Evolutionary conservation across 495 filamentous ascomycete species (phyloP), one percentile per base, ranked within the genome.

Genomic region (Daldinia bambusicola): DNA sequence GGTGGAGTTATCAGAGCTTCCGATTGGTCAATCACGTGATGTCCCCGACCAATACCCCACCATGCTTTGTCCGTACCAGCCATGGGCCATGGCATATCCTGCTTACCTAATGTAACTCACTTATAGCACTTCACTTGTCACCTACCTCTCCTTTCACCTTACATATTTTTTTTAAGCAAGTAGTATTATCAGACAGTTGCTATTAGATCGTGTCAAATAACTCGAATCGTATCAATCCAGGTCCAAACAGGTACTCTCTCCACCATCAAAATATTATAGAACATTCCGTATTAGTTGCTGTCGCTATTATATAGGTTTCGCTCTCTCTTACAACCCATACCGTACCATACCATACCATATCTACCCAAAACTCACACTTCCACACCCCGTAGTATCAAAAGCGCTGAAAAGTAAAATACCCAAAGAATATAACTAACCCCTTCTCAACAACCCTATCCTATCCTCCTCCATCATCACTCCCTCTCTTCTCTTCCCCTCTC

Each of bases 1-100:
- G 45, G 67, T 69, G 67, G 67, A 59, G 53, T 36, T 36, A 18
- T 32, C 32, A 56, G 16, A 56, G 30, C 32, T 32, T 36, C 30
- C 32, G 53, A 56, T 36, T 56, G 31, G 31, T 48, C n/a, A 56
- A 18, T 56, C 53, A 56, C 53, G 32, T 56, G 53, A 56, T 37
- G 31, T 6, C 1, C 31, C 36, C 12, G 31, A 36, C 32, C 2
- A 26, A 26, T 26, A 26, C 26, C 26, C 26, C 26, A 26, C 26
- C 26, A 26, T 26, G 26, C 26, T 26, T n/a, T n/a, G n/a, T n/a
- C n/a, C n/a, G n/a, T n/a, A n/a, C n/a, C n/a, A n/a, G n/a, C n/a
- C n/a, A n/a, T n/a, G n/a, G n/a, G 26, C 26, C 26, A 26, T 26
- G 26, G 3, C 26, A 22, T 55, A 52, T 18, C 16, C 3, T 20